Conservation (phyloP, 2,329 filamentous ascomycete species). For the Massarina eburnea region DNA sequence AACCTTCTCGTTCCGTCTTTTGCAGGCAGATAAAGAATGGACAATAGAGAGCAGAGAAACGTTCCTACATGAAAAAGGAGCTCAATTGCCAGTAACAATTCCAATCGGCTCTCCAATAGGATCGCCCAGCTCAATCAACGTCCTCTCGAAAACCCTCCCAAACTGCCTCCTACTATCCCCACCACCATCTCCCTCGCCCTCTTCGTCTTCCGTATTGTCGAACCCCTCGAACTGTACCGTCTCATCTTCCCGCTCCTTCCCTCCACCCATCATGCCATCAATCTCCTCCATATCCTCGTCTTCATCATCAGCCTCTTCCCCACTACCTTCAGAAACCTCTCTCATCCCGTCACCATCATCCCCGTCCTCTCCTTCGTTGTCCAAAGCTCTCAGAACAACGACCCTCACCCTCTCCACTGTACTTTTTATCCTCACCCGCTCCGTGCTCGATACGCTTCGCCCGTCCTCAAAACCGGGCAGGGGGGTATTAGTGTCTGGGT, state of each 20-base stretch:
- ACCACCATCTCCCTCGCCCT: constrained; percentile 26
- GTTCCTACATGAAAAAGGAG: background rate
- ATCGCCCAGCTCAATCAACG: constrained; percentile 73
- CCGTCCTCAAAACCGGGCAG: constrained; percentile 72
- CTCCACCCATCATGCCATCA: constrained; percentile 20
- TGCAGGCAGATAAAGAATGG: background rate
- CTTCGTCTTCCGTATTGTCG: constrained; percentile 3
- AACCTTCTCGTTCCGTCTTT: background rate
- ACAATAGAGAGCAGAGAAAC: background rate
- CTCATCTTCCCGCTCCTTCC: constrained; percentile 37
- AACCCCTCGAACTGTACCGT: constrained; percentile 68
- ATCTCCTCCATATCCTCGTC: constrained; percentile 18
- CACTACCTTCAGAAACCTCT: constrained; percentile 41
- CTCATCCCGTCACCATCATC: constrained; percentile 21
- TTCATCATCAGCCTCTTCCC: constrained; percentile 38
- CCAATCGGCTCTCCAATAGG: constrained; percentile 58
- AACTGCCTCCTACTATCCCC: constrained; percentile 58
- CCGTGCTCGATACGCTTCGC: constrained; percentile 66
- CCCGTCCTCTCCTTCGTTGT: constrained; percentile 44
- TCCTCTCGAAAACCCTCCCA: constrained; percentile 70
- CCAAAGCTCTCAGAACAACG: constrained; percentile 69
- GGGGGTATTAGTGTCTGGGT: constrained; percentile 64
- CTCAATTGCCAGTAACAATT: constrained; percentile 48
- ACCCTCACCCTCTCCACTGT: constrained; percentile 76
- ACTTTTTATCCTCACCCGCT: constrained; percentile 85